Evolutionary conservation across 2,329 filamentous ascomycete species (phyloP), one percentile per base, ranked within the genome.

Genomic region (Fusarium odoratissimum): DNA sequence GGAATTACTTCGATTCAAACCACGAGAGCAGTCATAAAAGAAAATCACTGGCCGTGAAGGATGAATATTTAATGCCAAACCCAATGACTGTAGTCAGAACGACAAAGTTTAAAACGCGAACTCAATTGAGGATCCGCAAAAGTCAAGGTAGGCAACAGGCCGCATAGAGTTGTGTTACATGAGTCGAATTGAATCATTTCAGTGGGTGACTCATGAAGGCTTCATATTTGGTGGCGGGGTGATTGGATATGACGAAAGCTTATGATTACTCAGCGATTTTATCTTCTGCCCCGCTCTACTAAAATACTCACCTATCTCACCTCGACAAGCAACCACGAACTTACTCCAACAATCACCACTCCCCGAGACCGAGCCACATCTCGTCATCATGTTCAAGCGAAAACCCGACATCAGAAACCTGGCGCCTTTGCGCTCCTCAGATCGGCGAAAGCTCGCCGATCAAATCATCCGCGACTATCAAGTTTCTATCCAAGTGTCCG

Each of bases 381-480:
- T 23, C 30, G 13, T 49, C 56, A n/a, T 6, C 49, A 76, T 76
- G 74, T 76, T 76, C 54, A 76, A 76, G 25, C 66, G 59, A 21
- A 76, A 76, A 23, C 71, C 73, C 4, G 74, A 76, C 2, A 69
- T 76, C 61, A 76, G 75, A 66, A 76, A 76, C 14, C 35, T 76
- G 7, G 65, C 74, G 54, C 74, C 74, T 7, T 35, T 76, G n/a
- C 63, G 74, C 33, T 76, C 74, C 4, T 76, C 74, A 10, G 74
- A 76, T 57, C 71, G 74, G 17, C 69, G 74, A 37, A 76, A 75
- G 25, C 52, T 76, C 11, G 74, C 74, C 3, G 74, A 76, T 10
- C 74, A 76, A 44, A 75, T 76, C 31, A 76, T 76, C 4, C 74
- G 69, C 25, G 74, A 76, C 33, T 76, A 76, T 37, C 74, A 73